Conservation (phyloP, 2,329 filamentous ascomycete species). For the Pseudogymnoascus sp. region DNA sequence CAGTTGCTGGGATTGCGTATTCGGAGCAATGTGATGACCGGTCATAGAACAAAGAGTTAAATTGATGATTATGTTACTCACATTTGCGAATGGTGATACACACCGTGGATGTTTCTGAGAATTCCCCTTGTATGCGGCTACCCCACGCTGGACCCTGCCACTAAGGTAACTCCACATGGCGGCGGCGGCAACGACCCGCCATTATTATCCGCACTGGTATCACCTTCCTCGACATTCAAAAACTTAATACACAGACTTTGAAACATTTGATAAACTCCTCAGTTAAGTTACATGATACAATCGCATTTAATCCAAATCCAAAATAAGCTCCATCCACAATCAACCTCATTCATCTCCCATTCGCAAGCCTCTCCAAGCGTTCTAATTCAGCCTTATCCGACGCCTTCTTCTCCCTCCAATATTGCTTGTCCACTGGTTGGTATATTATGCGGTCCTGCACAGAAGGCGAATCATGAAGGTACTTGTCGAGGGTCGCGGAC, state of each 20-base stretch:
- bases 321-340: neutral
- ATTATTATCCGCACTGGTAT: neutral
- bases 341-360: neutral
- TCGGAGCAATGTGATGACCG: neutral
- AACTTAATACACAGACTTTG: neutral
- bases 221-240: neutral
- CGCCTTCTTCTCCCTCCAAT: neutral
- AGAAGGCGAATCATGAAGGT: neutral
- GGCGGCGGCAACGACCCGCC: neutral
- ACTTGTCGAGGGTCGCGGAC: neutral
- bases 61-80: neutral
- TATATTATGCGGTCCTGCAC: neutral
- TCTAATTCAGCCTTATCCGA: neutral
- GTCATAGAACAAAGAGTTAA: neutral
- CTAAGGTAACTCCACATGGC: neutral
- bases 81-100: neutral
- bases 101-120: neutral
- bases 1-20: neutral
- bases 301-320: neutral
- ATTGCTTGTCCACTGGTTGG: neutral
- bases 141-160: neutral
- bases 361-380: neutral
- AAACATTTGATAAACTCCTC: neutral
- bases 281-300: neutral
- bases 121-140: neutral